These are phyloP conservation scores for Aspergillus nanangensis DNA, from an alignment of 495 filamentous ascomycete species.

Conservation along the genomic window DNA sequence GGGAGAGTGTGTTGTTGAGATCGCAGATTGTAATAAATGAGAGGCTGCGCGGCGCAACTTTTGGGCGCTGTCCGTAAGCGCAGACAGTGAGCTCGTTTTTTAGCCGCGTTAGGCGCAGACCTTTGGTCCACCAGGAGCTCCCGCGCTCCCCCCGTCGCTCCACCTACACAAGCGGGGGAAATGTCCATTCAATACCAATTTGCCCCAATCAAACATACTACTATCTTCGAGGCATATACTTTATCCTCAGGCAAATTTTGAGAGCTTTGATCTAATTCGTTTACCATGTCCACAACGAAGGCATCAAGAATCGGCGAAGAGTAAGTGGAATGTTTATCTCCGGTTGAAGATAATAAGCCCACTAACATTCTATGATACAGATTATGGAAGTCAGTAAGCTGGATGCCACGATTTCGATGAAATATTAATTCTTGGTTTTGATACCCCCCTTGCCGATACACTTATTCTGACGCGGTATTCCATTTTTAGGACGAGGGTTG, in stretches of 20 bases:
- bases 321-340: constrained; percentile 52
- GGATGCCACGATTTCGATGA: constrained; percentile 1
- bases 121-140: constrained; percentile 11
- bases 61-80: too few relatives aligned
- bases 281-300: constrained; percentile 66
- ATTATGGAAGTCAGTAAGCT: constrained; percentile 88
- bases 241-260: neutral
- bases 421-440: too few relatives aligned
- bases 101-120: constrained; percentile 19
- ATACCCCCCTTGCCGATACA: too few relatives aligned
- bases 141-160: constrained; percentile 12
- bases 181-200: constrained; percentile 7
- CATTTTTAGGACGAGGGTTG: constrained; percentile 51
- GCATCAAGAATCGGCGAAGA: constrained; percentile 94
- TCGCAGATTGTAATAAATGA: too few relatives aligned
- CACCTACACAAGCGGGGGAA: constrained; percentile 15
- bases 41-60: too few relatives aligned
- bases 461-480: neutral
- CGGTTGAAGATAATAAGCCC: constrained; percentile 13
- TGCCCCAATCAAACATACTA: too few relatives aligned
- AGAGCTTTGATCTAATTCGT: neutral
- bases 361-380: constrained; percentile 44
- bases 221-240: too few relatives aligned
- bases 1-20: too few relatives aligned
- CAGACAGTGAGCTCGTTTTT: too few relatives aligned